phyloP scores from a whole-genome alignment of 805 yeast species.

The Candida nemodendra region DNA sequence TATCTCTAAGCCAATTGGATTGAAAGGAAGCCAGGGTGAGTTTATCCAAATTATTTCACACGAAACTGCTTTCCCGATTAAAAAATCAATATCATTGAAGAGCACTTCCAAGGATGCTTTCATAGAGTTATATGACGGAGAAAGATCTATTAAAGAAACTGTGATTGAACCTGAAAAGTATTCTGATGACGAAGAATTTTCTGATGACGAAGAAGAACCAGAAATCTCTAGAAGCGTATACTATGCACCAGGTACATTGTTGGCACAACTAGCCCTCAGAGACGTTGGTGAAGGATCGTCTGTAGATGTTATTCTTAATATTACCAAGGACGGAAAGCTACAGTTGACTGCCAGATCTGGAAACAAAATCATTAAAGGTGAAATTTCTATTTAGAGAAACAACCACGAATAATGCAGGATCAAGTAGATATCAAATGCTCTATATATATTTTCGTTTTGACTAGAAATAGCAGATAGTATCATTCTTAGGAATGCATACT shows the following conservation, averaged over 20 bases:
- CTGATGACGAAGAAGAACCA: conserved; percentile 76
- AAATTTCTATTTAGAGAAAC: conserved; percentile 32
- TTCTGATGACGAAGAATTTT: conserved; percentile 49
- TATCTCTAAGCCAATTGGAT: conserved; percentile 78
- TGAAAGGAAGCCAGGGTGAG: conserved; percentile 66
- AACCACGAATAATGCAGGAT: background rate
- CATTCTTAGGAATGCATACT: too few species aligned
- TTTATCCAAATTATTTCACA: conserved; percentile 72
- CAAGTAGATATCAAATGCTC: background rate
- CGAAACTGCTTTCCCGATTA: conserved; percentile 90
- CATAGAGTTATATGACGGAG: conserved; percentile 80
- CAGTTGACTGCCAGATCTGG: conserved; percentile 64
- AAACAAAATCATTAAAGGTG: conserved; percentile 48
- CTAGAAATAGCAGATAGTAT: too few species aligned
- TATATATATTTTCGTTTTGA: too few species aligned
- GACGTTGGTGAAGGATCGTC: conserved; percentile 62
- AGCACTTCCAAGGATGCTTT: conserved; percentile 62
- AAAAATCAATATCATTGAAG: conserved; percentile 65
- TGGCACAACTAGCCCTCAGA: conserved; percentile 77
- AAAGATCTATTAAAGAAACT: conserved; percentile 78
- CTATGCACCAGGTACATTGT: conserved; percentile 66
- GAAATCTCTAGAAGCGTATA: conserved; percentile 77
- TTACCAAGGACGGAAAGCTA: conserved; percentile 62
- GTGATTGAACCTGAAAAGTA: conserved; percentile 66
- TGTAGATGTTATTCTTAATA: conserved; percentile 67